Evolutionary conservation across 2,329 filamentous ascomycete species (phyloP).

Genomic region (Pezicula radicicola): DNA sequence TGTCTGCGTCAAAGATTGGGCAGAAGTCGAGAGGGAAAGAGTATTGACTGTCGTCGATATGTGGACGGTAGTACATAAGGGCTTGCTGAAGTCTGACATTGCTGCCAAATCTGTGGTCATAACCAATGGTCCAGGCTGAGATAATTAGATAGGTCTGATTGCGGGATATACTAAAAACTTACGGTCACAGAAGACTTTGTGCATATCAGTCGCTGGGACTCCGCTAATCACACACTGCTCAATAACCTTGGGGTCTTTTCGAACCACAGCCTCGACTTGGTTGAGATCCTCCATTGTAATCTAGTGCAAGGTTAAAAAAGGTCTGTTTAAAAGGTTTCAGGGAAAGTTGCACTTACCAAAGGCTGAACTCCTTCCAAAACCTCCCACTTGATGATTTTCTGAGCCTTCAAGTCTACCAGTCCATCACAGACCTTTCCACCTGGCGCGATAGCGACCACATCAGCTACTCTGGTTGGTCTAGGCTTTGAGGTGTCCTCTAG

Average conservation of each 20-base stretch:
- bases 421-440: conserved; percentile 82
- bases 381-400: conserved; percentile 71
- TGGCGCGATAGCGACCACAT: conserved; percentile 77
- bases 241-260: conserved; percentile 81
- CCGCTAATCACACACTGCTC: conserved; percentile 85
- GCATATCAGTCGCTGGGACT: conserved; percentile 79
- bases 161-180: conserved; percentile 29
- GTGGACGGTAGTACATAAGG: conserved; percentile 90
- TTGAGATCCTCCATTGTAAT: conserved; percentile 91
- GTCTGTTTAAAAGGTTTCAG: not conserved
- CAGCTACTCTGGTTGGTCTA: conserved; percentile 69
- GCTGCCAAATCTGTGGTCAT: conserved; percentile 84
- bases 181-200: conserved; percentile 94
- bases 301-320: conserved; percentile 33
- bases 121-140: conserved; percentile 86
- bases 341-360: conserved; percentile 48
- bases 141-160: conserved; percentile 11
- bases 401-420: conserved; percentile 67
- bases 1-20: conserved; percentile 83
- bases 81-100: conserved; percentile 81
- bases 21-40: conserved; percentile 91
- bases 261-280: conserved; percentile 71
- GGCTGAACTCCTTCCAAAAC: conserved; percentile 75
- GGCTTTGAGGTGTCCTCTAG: conserved; percentile 61
- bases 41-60: conserved; percentile 85